A percentile compares a stretch with the other conserved stretches of the same genome.
Evolutionary conservation across 2,329 filamentous ascomycete species (phyloP).

Genomic region (Cercospora sp.): DNA sequence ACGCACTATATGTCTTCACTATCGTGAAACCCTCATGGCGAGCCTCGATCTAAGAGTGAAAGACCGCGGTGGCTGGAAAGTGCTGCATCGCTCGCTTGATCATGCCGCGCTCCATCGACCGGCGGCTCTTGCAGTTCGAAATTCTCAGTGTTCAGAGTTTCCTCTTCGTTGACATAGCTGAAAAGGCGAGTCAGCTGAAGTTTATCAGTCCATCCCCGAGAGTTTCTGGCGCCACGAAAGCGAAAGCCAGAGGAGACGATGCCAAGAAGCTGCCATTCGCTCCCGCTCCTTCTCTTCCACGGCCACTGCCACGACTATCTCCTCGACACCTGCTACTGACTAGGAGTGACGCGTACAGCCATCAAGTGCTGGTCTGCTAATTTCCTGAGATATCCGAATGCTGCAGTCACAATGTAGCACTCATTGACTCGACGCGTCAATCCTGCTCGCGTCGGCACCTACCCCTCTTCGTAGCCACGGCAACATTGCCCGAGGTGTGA

Average conservation of each 20-base stretch:
- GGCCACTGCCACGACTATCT: background rate
- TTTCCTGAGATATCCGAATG: background rate
- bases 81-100: background rate
- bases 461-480: constrained; percentile 6
- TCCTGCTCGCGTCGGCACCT: background rate
- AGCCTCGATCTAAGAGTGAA: background rate
- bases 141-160: background rate
- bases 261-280: background rate
- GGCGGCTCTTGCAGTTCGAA: background rate
- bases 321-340: background rate
- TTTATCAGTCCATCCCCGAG: background rate
- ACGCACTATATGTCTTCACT: background rate
- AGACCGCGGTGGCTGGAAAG: background rate
- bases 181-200: background rate
- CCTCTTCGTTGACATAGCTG: background rate
- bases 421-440: constrained; percentile 11
- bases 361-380: background rate
- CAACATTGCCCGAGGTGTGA: constrained; percentile 10
- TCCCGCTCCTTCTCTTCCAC: background rate
- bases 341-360: background rate
- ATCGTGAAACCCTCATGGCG: background rate
- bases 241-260: background rate
- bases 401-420: background rate
- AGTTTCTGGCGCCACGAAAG: background rate
- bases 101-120: background rate